Conservation (phyloP, 2,329 filamentous ascomycete genomes). For the Bipolaris oryzae region DNA sequence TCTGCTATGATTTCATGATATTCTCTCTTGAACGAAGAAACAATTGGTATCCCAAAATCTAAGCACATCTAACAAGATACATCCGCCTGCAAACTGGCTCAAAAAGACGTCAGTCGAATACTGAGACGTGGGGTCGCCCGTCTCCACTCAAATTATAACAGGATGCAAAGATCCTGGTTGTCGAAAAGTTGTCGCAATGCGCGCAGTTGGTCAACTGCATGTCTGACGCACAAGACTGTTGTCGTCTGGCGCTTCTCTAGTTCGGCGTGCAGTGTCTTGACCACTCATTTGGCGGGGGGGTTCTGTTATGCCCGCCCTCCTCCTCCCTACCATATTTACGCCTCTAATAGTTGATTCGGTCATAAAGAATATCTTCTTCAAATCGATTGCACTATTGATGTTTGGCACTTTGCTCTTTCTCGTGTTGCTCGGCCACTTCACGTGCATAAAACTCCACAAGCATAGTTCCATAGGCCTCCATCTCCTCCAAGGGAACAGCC, state of each 20-base stretch:
- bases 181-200: slow-evolving; percentile 8
- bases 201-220: slow-evolving; percentile 1
- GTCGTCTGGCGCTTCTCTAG: slow-evolving; percentile 2
- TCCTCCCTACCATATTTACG: background rate
- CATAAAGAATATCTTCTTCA: background rate
- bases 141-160: slow-evolving; percentile 7
- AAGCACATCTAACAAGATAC: slow-evolving; percentile 18
- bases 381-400: slow-evolving; percentile 11
- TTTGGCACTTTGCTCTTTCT: slow-evolving; percentile 31
- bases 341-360: background rate
- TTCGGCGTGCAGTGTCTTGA: background rate
- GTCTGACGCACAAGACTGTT: slow-evolving; percentile 9
- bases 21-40: slow-evolving; percentile 12
- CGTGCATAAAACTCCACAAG: slow-evolving; percentile 96
- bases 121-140: background rate
- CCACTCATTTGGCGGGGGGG: slow-evolving; percentile 3
- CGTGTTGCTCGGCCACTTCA: slow-evolving; percentile 75
- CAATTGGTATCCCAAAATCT: slow-evolving; percentile 28
- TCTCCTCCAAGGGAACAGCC: slow-evolving; percentile 88
- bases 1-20: slow-evolving; percentile 13
- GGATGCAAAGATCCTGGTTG: slow-evolving; percentile 10
- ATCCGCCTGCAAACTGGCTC: slow-evolving; percentile 9
- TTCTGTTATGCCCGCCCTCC: background rate
- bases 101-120: slow-evolving; percentile 13
- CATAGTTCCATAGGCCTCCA: slow-evolving; percentile 98